Base-by-base conservation (phyloP, 192 early-diverging fungal species). In the Blastocladiella britannica region DNA sequence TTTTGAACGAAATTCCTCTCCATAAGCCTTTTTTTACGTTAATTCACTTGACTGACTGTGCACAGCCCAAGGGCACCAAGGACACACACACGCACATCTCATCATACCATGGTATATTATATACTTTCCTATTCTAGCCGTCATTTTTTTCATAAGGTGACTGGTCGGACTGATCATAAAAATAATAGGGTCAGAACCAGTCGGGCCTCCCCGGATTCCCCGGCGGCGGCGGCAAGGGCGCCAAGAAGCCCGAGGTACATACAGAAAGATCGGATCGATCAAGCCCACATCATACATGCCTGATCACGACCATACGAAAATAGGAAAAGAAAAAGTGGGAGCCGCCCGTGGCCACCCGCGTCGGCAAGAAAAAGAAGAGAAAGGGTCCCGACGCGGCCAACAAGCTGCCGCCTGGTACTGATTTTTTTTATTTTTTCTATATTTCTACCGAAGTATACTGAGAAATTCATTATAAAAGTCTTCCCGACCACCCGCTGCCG, bases 271-370 rank as follows among this genome's bases (percentile, higher is more conserved):
- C 56, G 22, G 52, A 53, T 55, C 12, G 1, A 68, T 55, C 54
- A 51, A 52, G 25, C 23, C 4, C 30, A 25, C 26, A 20, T 63
- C 5, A 31, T n/a, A 8, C 23, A 5, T 8, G 7, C 55, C 8
- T 55, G 5, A 22, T 53, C 60, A 81, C 72, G 70, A 82, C 26
- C 77, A 88, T 55, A 78, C n/a, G n/a, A n/a, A n/a, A n/a, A n/a
- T n/a, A 87, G 63, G 75, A 85, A 70, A 90, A 95, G 85, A 88
- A 92, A 63, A 90, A 94, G 76, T 99, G 89, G 88, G 92, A 97
- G 72, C 95, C 92, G 29, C 93, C 95, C 24, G 75, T 95, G 52
- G 93, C 95, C 18, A 99, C 95, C n/a, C 84, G 90, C 54, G 89
- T 97, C 22, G 93, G 95, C 58, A 93, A 97, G 75, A 92, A 91